Percentiles rank a stretch among this genome's conserved stretches.
These are phyloP conservation scores for Brettanomyces custersianus DNA, from an alignment of 805 yeast genomes.

Conservation along the genomic window DNA sequence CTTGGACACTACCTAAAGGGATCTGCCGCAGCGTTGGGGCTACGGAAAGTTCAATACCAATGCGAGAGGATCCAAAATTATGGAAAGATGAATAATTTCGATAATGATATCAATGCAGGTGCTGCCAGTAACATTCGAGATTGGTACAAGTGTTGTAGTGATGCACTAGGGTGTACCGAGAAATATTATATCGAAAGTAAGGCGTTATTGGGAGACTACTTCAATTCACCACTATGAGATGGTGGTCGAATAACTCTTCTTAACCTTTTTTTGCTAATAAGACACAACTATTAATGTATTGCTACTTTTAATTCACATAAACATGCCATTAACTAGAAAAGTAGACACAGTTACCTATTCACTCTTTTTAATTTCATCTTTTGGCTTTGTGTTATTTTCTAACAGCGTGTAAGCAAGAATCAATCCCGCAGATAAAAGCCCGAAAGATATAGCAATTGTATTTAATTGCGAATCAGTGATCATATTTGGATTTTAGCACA, in stretches of 20 bases:
- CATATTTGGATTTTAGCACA: too few relatives aligned
- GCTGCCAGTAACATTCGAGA: conserved; percentile 24
- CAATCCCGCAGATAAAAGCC: conserved; percentile 60
- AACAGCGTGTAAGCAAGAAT: conserved; percentile 57
- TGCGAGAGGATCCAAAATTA: conserved; percentile 93
- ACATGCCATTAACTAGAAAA: too few relatives aligned
- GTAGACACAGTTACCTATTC: not conserved
- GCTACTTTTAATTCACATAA: too few relatives aligned
- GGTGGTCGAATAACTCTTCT: too few relatives aligned
- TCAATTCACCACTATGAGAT: too few relatives aligned
- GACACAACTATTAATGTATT: too few relatives aligned
- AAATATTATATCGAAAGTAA: conserved; percentile 43
- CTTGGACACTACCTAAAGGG: conserved; percentile 94
- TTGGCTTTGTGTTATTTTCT: conserved; percentile 17
- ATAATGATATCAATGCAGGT: conserved; percentile 18
- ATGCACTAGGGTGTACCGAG: conserved; percentile 45
- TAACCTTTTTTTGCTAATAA: too few relatives aligned
- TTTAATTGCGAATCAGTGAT: conserved; percentile 78
- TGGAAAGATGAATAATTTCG: conserved; percentile 42
- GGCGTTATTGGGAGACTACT: conserved; percentile 42
- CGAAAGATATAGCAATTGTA: conserved; percentile 62
- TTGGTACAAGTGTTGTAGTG: conserved; percentile 35
- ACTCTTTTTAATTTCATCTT: not conserved
- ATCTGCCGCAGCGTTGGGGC: conserved; percentile 88
- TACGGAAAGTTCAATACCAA: conserved; percentile 69